Evolutionary conservation across 148 eudicot genomes (phyloP), one percentile per base, ranked within the genome.

Genomic region (Nepenthes mirabilis): DNA sequence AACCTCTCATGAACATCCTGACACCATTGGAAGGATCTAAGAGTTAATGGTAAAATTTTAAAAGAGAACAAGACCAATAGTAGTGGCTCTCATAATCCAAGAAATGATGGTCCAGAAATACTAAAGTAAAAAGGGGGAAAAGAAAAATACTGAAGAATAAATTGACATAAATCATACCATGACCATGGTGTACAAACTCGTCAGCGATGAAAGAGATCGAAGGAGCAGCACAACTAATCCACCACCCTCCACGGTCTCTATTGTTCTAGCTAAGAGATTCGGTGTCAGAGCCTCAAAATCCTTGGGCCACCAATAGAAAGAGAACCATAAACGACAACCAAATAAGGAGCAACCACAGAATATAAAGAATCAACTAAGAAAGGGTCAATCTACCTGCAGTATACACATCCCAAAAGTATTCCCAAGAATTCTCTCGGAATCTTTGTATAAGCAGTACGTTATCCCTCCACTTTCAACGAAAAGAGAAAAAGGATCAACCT

Each of bases 211-310:
- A 49, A 91, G 70, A 60, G 96, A 85, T 34, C 81, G 96, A 53
- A 91, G 75, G 58, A 91, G 84, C 74, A 91, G 67, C 14, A 91
- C 37, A 70, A 91, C 68, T 62, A 91, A 65, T 70, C 98, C 98
- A 64, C 98, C 98, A 68, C 98, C 98, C 79, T 91, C 94, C 58
- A 91, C 98, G 35, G 98, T 91, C 77, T 91, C 98, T 65, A 91
- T 85, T 13, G 98, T 85, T 72, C 98, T 83, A 57, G 98, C 98
- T 45, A 91, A 75, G 36, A 88, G 91, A 77, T 91, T 91, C 50
- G 98, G 98, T 6, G 96, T 88, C 88, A 91, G 74, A 36, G 98
- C 96, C 69, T 91, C 98, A 67, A 91, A 91, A 81, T 91, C 98
- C 97, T 91, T 59, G 9, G 54, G 36, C 14, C 33, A 63, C 40